Evolutionary conservation across 2,329 filamentous ascomycete genomes (phyloP).

Genomic region (Claviceps sp.): DNA sequence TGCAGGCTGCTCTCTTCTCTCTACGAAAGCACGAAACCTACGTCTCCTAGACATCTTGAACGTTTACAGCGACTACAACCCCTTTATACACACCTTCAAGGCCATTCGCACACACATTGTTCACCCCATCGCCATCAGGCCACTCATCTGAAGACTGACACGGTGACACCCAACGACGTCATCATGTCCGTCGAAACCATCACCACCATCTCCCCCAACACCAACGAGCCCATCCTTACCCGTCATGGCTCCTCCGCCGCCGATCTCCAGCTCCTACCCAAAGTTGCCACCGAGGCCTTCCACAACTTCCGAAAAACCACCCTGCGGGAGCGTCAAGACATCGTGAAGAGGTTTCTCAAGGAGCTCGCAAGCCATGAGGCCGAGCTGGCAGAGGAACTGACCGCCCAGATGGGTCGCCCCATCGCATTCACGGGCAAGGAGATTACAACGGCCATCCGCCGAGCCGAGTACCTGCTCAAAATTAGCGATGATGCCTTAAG

Average conservation of each 20-base stretch:
- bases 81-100: no score
- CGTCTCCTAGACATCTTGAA: no score
- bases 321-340: constrained; percentile 61
- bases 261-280: constrained; percentile 60
- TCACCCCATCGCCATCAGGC: neutral
- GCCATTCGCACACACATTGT: no score
- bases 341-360: constrained; percentile 67
- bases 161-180: constrained; percentile 1
- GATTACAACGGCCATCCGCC: constrained; percentile 70
- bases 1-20: no score
- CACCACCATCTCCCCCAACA: constrained; percentile 79
- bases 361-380: constrained; percentile 58
- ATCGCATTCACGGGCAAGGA: constrained; percentile 79
- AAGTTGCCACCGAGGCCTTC: constrained; percentile 62
- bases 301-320: constrained; percentile 61
- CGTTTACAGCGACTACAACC: no score
- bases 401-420: constrained; percentile 88
- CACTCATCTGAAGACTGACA: neutral
- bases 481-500: constrained; percentile 67
- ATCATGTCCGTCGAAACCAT: constrained; percentile 51
- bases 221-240: constrained; percentile 71
- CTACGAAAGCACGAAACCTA: no score
- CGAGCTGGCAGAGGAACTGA: constrained; percentile 72
- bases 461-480: constrained; percentile 74
- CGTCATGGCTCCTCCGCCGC: constrained; percentile 58